These are phyloP conservation scores for Ceratopteris richardii DNA, from an alignment of 75 land plant genomes.

Conservation along the genomic window DNA sequence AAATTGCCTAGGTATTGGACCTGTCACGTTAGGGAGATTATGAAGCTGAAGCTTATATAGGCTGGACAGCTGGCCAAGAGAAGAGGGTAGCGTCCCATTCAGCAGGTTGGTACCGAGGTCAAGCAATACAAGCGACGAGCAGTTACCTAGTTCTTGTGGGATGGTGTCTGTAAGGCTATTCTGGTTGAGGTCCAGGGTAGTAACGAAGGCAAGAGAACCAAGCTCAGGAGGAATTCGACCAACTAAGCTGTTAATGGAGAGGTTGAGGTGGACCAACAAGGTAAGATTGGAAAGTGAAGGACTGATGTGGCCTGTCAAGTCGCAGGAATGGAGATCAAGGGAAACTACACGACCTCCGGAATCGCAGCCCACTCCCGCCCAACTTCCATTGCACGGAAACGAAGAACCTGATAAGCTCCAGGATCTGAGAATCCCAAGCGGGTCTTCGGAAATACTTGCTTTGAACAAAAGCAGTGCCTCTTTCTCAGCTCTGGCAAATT, in stretches of 20 bases:
- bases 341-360: slow-evolving; percentile 12
- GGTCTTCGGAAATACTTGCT: slow-evolving; percentile 27
- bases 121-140: slow-evolving; percentile 39
- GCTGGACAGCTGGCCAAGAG: neutral
- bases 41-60: slow-evolving; percentile 8
- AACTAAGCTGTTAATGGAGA: slow-evolving; percentile 20
- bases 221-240: slow-evolving; percentile 43
- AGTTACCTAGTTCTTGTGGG: slow-evolving; percentile 42
- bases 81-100: slow-evolving; percentile 43
- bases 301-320: slow-evolving; percentile 32
- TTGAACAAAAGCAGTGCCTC: slow-evolving; percentile 32
- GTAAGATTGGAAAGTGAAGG: slow-evolving; percentile 10
- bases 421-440: slow-evolving; percentile 12
- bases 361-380: slow-evolving; percentile 55
- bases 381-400: slow-evolving; percentile 26
- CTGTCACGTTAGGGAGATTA: slow-evolving; percentile 2
- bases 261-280: slow-evolving; percentile 16
- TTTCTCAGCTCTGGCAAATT: too few species aligned
- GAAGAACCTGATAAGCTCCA: slow-evolving; percentile 25
- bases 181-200: slow-evolving; percentile 48
- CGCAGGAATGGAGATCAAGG: slow-evolving; percentile 27
- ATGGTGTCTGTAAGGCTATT: slow-evolving; percentile 59
- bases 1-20: slow-evolving; percentile 11
- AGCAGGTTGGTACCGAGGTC: slow-evolving; percentile 66
- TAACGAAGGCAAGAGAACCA: slow-evolving; percentile 45